A percentile compares a stretch with the other conserved stretches of the same genome.
Evolutionary conservation across 768 basidiomycete species (phyloP).

Genomic region (Xerocomellus chrysenteron): DNA sequence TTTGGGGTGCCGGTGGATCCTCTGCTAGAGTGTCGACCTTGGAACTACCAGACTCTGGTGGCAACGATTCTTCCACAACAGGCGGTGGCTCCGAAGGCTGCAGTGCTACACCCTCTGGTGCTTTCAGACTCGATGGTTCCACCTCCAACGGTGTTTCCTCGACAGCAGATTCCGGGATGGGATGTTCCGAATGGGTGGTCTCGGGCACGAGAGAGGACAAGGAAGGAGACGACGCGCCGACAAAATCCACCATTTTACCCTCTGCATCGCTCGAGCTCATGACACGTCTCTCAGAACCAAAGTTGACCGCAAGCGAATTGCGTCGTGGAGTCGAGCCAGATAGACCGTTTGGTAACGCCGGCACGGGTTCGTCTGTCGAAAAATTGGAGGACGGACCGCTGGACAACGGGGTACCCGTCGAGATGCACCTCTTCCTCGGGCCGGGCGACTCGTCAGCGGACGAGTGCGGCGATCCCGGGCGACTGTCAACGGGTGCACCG

Average conservation of each 20-base stretch:
- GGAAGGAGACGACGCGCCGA: slow-evolving; percentile 7
- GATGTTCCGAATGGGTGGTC: background rate
- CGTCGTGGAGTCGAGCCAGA: slow-evolving; percentile 14
- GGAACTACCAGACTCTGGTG: background rate
- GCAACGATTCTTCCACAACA: background rate
- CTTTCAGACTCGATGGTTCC: slow-evolving; percentile 3
- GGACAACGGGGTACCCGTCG: slow-evolving; percentile 26
- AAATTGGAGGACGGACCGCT: slow-evolving; percentile 4
- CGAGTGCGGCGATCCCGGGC: slow-evolving; percentile 18
- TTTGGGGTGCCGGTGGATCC: background rate
- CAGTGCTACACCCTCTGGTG: background rate
- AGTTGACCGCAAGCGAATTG: slow-evolving; percentile 30
- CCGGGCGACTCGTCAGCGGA: slow-evolving; percentile 15
- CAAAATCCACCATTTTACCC: background rate
- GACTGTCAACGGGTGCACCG: slow-evolving; percentile 14
- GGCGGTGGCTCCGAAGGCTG: slow-evolving; percentile 1
- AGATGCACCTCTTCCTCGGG: slow-evolving; percentile 32
- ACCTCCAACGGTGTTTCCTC: background rate
- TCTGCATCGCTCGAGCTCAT: slow-evolving; percentile 15
- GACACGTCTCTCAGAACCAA: slow-evolving; percentile 23
- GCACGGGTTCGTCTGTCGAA: slow-evolving; percentile 23
- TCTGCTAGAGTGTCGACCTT: background rate
- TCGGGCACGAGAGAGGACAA: slow-evolving; percentile 5
- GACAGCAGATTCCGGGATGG: background rate
- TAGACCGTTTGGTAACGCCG: slow-evolving; percentile 21